Base-by-base conservation (phyloP, 331 rosid species). In the Pyracantha coccinea region DNA sequence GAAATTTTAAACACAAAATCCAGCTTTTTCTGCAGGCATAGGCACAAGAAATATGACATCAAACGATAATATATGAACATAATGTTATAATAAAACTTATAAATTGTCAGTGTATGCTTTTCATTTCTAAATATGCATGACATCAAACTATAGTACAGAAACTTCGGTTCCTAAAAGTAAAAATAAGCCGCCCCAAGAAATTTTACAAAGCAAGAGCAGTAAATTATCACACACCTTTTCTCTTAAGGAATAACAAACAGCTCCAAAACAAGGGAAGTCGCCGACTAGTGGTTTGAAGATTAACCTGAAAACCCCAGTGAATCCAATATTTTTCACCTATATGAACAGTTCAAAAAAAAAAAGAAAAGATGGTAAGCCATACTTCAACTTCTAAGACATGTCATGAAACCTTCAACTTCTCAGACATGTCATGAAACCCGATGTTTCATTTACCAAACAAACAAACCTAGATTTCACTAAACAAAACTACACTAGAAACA, bases 221-320 rank as follows among this genome's bases (percentile, higher is more conserved):
- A 25, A 38, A 12, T 55, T 23, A n/a, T 23, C 8, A 58, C 66
- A 21, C 67, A 88, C 98, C 95, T 91, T 91, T 83, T 92, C 86
- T 80, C 88, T 87, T 78, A 94, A 78, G 77, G 99, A 94, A 84
- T 78, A 92, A 73, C 84, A 76, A 70, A 94, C 77, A 61, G 99
- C 99, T 83, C 97, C 97, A 83, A 94, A 94, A 73, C 82, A 85
- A 62, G 99, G 99, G 69, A 94, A 88, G 59, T 87, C 91, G 19
- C 85, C 75, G 68, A 92, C 95, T 69, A 94, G 89, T 44, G 97
- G 99, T 77, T 90, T 92, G 89, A 94, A 90, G 74, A 94, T 92
- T 88, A 94, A 83, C 92, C 96, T 92, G 93, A 92, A 94, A 87
- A 91, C 96, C 85, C 99, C 99, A 81, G 99, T 92, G 96, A 94